phyloP scores from a whole-genome alignment of 257 asterid genomes.

The Solanum tarapatanum region DNA sequence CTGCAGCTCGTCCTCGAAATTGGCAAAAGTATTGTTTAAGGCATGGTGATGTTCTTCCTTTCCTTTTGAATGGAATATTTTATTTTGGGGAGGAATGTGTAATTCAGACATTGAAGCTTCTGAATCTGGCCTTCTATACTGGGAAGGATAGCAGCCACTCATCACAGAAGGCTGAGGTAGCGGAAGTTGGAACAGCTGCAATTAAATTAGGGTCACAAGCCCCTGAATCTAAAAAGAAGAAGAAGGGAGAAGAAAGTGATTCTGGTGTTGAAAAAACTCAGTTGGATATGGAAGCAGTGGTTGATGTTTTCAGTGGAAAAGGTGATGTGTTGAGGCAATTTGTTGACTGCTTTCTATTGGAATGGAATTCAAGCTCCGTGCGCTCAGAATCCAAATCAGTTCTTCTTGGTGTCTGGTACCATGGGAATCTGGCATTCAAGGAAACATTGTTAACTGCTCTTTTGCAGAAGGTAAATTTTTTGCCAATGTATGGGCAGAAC shows the following conservation, averaged over 20 bases:
- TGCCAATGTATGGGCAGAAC: conserved; percentile 95
- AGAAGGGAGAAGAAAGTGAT: conserved; percentile 87
- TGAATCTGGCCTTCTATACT: conserved; percentile 79
- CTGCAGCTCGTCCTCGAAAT: conserved; percentile 89
- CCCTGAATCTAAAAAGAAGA: conserved; percentile 74
- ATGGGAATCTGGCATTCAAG: conserved; percentile 66
- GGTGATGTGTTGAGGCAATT: conserved; percentile 73
- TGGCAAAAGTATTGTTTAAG: conserved; percentile 96
- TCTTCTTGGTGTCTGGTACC: conserved; percentile 91
- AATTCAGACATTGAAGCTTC: conserved; percentile 69
- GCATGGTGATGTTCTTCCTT: conserved; percentile 72
- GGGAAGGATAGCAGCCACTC: conserved; percentile 69
- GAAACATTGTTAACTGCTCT: conserved; percentile 63
- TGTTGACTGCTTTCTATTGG: conserved; percentile 78
- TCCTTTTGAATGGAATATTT: conserved; percentile 75
- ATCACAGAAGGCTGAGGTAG: conserved; percentile 68
- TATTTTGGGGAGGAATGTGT: conserved; percentile 92
- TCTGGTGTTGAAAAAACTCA: conserved; percentile 62
- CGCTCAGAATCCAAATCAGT: conserved; percentile 86
- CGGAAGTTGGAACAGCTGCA: conserved; percentile 46
- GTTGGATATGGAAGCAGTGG: conserved; percentile 87
- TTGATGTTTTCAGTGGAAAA: conserved; percentile 60
- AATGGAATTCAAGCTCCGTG: conserved; percentile 90
- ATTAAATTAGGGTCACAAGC: conserved; percentile 59
- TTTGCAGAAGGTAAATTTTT: conserved; percentile 64